Base-by-base conservation (phyloP, 371 early-diverging fungal species). In the Actinomortierella wolfii region DNA sequence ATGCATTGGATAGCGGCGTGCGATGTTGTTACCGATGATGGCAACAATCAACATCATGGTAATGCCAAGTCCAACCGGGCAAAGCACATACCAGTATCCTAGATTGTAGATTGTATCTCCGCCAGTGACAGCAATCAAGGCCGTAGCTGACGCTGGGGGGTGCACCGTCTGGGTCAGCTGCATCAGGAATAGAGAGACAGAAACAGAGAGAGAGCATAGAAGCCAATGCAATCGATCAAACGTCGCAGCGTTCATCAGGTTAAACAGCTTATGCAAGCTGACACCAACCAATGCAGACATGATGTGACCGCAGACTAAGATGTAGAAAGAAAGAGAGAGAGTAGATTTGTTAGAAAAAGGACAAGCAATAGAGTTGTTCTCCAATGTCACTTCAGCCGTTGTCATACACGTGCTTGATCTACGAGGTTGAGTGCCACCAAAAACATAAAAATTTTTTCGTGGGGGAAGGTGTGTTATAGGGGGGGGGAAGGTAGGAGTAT, bases 141-240 rank as follows among this genome's bases (percentile, higher is more conserved):
- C 88, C 0, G 93, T 85, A 0, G 93, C 92, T 0, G 85, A 85
- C 2, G 84, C 90, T 5, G 93, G 93, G 14, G 93, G 92, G 50
- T 93, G 92, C 7, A 89, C 82, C 0, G 87, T 88, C 40, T 83
- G 83, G 0, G 87, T 86, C 23, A 89, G 51, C 44, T 88, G 90
- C 90, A 91, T 93, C 1, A 80, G 25, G 0, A 79, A 58, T 23
- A 91, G 69, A 0, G 91, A 67, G n/a, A 86, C n/a, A 0, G 90
- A 83, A 52, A 93, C 89, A 2, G 89, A 79, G 13, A 90, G 79
- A 3, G 90, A 81, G 9, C 86, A 86, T 8, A 83, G 81, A 29
- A 92, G 79, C 90, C 91, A 92, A 11, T 78, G 79, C 5, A 88
- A 79, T 6, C 66, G 74, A 2, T 51, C 66, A n/a, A 76, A 62